phyloP scores from a whole-genome alignment of 768 basidiomycete genomes.

The Auriscalpium orientale region DNA sequence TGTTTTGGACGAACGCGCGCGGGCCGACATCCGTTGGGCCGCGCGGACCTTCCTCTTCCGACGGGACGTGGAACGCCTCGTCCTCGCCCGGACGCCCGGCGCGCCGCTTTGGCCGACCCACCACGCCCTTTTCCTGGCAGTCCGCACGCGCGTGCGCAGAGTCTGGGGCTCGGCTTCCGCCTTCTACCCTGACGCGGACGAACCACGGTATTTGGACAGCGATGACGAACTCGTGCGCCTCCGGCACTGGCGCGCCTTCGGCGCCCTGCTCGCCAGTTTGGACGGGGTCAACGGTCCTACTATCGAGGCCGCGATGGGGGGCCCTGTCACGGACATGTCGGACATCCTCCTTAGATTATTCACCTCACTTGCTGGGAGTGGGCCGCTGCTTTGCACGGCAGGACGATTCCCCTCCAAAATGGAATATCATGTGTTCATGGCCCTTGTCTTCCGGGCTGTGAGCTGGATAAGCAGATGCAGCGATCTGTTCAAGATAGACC shows the following conservation, averaged over 20 bases:
- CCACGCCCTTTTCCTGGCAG: background rate
- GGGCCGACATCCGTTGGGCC: background rate
- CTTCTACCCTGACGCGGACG: background rate
- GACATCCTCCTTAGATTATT: background rate
- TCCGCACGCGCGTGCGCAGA: background rate
- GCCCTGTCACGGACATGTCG: background rate
- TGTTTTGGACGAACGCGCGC: background rate
- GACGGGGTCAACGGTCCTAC: background rate
- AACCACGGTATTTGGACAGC: background rate
- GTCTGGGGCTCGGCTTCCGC: background rate
- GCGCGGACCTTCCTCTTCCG: background rate
- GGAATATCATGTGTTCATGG: no score
- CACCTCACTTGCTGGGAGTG: no score
- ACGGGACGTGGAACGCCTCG: background rate
- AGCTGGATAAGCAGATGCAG: no score
- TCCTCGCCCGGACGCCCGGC: background rate
- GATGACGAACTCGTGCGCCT: background rate
- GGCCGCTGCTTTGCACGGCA: no score
- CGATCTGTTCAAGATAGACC: no score
- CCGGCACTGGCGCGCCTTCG: background rate
- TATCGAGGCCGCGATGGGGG: background rate
- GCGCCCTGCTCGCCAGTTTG: background rate
- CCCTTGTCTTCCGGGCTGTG: no score
- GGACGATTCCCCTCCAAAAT: no score
- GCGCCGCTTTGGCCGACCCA: background rate